Evolutionary conservation across 2,329 filamentous ascomycete genomes (phyloP).

Genomic region (Talaromyces sp.): DNA sequence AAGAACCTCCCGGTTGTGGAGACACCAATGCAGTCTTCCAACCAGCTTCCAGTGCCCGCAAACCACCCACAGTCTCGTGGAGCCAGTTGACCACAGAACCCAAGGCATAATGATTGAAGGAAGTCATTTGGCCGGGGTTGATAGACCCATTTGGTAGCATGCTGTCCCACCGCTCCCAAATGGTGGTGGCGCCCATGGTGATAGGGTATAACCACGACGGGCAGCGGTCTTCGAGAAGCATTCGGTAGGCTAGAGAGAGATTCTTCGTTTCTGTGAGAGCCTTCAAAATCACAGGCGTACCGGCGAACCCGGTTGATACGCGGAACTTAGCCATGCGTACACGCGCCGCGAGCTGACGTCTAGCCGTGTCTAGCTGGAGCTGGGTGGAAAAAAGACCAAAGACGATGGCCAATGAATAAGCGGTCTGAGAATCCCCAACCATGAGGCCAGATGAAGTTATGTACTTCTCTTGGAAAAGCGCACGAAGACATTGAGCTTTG

Average conservation of each 20-base stretch:
- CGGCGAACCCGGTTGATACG: neutral
- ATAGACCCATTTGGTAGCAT: constrained; percentile 38
- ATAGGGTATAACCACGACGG: constrained; percentile 43
- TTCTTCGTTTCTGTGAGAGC: constrained; percentile 27
- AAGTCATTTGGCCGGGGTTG: constrained; percentile 44
- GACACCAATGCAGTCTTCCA: constrained; percentile 26
- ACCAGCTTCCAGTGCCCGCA: constrained; percentile 29
- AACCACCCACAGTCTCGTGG: constrained; percentile 34
- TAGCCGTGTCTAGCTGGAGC: neutral
- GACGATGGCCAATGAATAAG: neutral
- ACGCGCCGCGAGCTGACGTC: neutral
- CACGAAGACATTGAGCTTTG: neutral
- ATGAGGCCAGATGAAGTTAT: neutral
- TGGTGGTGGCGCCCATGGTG: constrained; percentile 42
- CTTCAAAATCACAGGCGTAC: constrained; percentile 14
- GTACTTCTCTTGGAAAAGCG: neutral
- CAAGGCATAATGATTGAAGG: constrained; percentile 45
- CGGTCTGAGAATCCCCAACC: neutral
- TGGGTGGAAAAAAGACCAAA: neutral
- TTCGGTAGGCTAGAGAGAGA: constrained; percentile 35
- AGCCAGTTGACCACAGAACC: constrained; percentile 41
- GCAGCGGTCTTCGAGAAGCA: constrained; percentile 37
- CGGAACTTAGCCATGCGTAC: neutral
- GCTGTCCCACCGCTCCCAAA: constrained; percentile 47
- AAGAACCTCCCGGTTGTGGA: neutral